Base-by-base conservation (phyloP, 2,329 filamentous ascomycete genomes). In the Aspergillus piperis region DNA sequence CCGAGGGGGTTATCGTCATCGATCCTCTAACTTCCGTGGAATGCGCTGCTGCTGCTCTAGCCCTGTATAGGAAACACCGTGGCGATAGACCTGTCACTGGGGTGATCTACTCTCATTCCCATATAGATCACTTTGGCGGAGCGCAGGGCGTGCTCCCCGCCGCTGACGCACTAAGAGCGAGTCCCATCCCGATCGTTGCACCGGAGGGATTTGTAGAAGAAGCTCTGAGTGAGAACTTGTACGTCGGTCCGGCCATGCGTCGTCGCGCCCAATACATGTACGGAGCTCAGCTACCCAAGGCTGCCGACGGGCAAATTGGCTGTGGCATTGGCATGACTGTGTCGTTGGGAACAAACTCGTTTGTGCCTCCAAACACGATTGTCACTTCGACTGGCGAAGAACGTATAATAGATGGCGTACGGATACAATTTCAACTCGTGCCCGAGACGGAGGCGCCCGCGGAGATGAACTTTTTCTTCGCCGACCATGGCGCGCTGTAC, bases 391-490 rank as follows among this genome's bases (percentile, higher is more conserved):
- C 73, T 0, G 75, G 75, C 1, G 63, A 77, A 30, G 62, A 70
- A 53, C 52, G 61, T 6, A 58, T 63, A 0, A 63, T 78, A 6
- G 77, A 78, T 25, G 77, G 76, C 2, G 65, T 80, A 0, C 54
- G 66, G 19, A 73, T 81, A 13, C 63, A 72, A 2, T 80, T 79
- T 62, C 79, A 81, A 59, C 69, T 80, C 67, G 71, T 73, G 0
- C 77, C 78, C 1, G 75, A 69, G 1, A 78, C 78, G 0, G 79
- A 81, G 61, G 78, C 78, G 1, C 79, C 78, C 0, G 67, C 77
- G 0, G 78, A 81, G 64, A 70, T 81, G 61, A 77, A 78, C 59
- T 70, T 81, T 47, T 72, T 74, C 54, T 76, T 81, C 42, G 78
- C 78, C 3, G 61, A 76, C 7, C 66, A 71, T 38, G 63, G 63